Evolutionary conservation across 495 filamentous ascomycete species (phyloP), one percentile per base, ranked within the genome.

Genomic region (Extremus antarcticus): DNA sequence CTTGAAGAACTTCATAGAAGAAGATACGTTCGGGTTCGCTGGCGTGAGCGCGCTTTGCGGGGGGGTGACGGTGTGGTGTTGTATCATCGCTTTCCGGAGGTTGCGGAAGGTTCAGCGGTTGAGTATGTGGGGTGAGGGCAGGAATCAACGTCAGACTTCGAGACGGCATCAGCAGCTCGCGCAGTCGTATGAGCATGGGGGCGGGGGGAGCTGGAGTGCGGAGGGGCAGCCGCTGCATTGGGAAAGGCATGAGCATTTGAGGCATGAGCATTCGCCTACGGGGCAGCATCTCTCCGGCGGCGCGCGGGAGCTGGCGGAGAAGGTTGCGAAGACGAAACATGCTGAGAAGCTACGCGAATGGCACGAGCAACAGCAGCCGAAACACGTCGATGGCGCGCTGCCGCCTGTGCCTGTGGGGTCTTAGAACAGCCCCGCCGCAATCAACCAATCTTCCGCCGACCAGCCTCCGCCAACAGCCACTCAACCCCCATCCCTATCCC

Each of bases 1-100:
- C 71, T 75, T 98, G 58, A 94, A 95, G 66, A 97, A 97, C 70
- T 98, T 97, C 69, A 84, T 97, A 59, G 92, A 98, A 73, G 92
- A 97, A 69, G 88, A 87, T n/a, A 82, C 88, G 68, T 75, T 90
- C 63, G 92, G 90, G 10, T 96, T 98, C 68, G 73, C 76, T 24
- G 81, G 77, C 43, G 82, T 97, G 57, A 86, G 82, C 2, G 74
- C 69, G 15, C 75, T 77, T 59, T 90, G 84, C 53, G 41, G 41
- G 25, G 70, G 84, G 49, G 82, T 92, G 69, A 85, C 84, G 15
- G 78, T 79, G 38, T 56, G 88, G 9, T 87, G 94, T 52, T 88
- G 84, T 69, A 73, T 75, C 39, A 94, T 87, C 67, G 90, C 91
- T 3, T 73, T 97, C 19, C 75, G 76, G 21, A 90, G 87, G 67